phyloP scores from a whole-genome alignment of 257 asterid genomes.

The Fraxinus cuspidata region DNA sequence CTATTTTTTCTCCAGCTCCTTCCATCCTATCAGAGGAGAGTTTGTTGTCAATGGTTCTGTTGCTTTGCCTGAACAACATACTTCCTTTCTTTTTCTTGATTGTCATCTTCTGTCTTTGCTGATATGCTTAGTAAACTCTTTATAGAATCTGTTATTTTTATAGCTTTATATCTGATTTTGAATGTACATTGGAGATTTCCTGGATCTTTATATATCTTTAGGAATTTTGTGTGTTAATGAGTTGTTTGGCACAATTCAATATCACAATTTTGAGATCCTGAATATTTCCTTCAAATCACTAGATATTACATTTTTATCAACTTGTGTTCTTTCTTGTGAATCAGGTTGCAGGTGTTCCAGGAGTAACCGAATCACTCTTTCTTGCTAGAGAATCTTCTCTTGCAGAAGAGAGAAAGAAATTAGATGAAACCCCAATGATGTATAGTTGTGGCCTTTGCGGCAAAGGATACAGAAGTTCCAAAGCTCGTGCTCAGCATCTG shows the following conservation, averaged over 20 bases:
- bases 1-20: not conserved
- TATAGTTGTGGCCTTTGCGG: slow-evolving; percentile 82
- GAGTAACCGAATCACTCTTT: slow-evolving; percentile 85
- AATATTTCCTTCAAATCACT: not conserved
- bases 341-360: slow-evolving; percentile 97
- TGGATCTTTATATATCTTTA: not conserved
- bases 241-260: not conserved
- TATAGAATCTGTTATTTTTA: not conserved
- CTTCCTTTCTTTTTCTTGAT: not conserved
- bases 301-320: not conserved
- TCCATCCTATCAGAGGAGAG: not conserved
- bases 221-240: not conserved
- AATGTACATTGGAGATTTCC: slow-evolving; percentile 1
- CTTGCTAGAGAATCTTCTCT: slow-evolving; percentile 80
- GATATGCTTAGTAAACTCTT: slow-evolving; percentile 15
- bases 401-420: slow-evolving; percentile 61
- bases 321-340: slow-evolving; percentile 14
- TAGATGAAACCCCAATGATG: slow-evolving; percentile 66
- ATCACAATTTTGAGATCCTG: not conserved
- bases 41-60: not conserved
- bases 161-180: not conserved
- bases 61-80: not conserved
- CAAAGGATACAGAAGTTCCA: slow-evolving; percentile 80
- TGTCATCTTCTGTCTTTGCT: not conserved
- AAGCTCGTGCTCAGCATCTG: slow-evolving; percentile 90